A percentile compares a stretch with the other conserved stretches of the same genome.
phyloP scores from a whole-genome alignment of 2,329 filamentous ascomycete genomes.

The Colletotrichum neosansevieriae region DNA sequence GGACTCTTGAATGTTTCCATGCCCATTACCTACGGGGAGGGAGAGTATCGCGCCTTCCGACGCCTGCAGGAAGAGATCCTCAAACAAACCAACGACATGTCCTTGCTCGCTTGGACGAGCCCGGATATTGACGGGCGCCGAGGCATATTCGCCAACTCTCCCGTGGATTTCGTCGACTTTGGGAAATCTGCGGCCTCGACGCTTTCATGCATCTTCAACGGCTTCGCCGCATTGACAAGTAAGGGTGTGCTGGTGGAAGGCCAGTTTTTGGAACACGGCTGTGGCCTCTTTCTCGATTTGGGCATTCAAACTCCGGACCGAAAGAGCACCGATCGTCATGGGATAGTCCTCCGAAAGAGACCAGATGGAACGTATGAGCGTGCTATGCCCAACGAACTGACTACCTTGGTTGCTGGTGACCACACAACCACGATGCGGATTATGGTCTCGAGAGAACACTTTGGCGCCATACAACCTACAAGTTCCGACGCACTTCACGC shows the following conservation, averaged over 20 bases:
- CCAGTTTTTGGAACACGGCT: not conserved
- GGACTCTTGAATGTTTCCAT: conserved; percentile 15
- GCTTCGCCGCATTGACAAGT: not conserved
- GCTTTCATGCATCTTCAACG: not conserved
- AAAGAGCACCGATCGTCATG: not conserved
- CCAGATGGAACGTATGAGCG: not conserved
- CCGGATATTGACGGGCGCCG: not conserved
- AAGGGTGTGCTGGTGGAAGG: not conserved
- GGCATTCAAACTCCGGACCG: not conserved
- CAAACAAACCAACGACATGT: conserved; percentile 3
- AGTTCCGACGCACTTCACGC: no score
- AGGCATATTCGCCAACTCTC: conserved; percentile 3
- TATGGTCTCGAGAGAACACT: not conserved
- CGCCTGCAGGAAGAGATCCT: conserved; percentile 18
- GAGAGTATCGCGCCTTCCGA: not conserved
- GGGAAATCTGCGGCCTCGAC: not conserved
- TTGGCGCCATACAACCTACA: not conserved
- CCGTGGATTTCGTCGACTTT: not conserved
- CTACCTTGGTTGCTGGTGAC: not conserved
- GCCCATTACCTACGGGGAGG: conserved; percentile 18
- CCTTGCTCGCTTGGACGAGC: conserved; percentile 11
- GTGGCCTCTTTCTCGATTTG: not conserved
- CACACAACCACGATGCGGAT: not conserved
- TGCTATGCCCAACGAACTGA: not conserved
- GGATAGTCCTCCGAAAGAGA: not conserved